Percentiles rank a stretch among this genome's conserved stretches.
Conservation (phyloP, 306 rosid genomes). For the Quercus wislizeni region DNA sequence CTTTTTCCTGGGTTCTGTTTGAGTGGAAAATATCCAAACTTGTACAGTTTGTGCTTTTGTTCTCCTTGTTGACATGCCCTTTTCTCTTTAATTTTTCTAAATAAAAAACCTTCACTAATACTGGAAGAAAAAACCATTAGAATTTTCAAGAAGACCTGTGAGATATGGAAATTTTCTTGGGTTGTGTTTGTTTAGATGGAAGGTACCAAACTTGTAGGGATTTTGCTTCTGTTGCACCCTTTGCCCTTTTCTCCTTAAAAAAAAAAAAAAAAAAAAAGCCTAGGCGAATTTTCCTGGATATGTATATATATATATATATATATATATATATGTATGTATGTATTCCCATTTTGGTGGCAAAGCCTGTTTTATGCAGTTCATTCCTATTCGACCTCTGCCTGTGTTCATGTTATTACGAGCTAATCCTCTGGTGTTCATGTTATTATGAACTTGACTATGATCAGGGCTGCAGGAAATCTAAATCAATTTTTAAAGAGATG, state of each 20-base stretch:
- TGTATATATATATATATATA: too few species aligned
- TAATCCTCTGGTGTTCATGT: slow-evolving; percentile 28
- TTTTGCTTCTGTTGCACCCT: not conserved
- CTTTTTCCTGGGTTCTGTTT: too few species aligned
- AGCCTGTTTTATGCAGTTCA: too few species aligned
- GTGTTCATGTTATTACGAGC: slow-evolving; percentile 2
- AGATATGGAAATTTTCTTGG: not conserved
- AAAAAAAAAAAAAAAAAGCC: not conserved
- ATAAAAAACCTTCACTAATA: too few species aligned
- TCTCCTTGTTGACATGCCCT: too few species aligned
- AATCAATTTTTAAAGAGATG: slow-evolving; percentile 44
- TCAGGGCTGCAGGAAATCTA: slow-evolving; percentile 53
- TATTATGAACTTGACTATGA: slow-evolving; percentile 37
- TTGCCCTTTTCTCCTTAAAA: not conserved
- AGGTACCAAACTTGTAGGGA: not conserved
- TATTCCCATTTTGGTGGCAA: too few species aligned
- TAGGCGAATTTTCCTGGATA: not conserved
- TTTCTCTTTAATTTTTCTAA: too few species aligned
- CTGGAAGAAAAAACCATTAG: too few species aligned
- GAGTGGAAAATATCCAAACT: too few species aligned
- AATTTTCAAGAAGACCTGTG: not conserved
- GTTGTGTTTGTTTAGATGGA: not conserved
- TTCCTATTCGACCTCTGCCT: not conserved
- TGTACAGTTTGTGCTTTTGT: too few species aligned
- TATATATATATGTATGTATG: too few species aligned